Base-by-base conservation (phyloP, 225 moss, liverwort and hornwort species). In the Ulota crispa region DNA sequence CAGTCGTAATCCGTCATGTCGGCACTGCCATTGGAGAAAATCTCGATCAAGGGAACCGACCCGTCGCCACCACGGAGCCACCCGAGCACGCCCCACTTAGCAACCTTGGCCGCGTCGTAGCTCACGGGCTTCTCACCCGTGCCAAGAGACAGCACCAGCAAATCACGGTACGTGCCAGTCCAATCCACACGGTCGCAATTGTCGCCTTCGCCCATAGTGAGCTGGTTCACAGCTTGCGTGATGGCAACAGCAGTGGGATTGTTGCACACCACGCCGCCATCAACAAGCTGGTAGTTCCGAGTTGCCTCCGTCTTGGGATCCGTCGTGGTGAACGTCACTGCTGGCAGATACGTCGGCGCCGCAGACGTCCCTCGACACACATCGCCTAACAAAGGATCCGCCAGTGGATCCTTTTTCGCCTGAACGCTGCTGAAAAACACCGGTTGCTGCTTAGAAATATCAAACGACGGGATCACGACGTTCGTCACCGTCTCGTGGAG, bases 221-320 rank as follows among this genome's bases (percentile, higher is more conserved):
- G 11, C 43, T 80, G 76, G 75, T 89, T 89, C n/a, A 90, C 67
- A 0, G 91, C 91, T 27, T 91, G 89, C 4, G 80, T 73, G 34
- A 92, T 87, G 19, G 92, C 91, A 0, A 92, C 85, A 0, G 77
- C 18, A 2, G 91, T 89, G 0, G 93, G 93, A 63, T 94, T 94
- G 88, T 94, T 94, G 69, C 84, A 91, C 6, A 86, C 88, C 8
- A 92, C 80, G 11, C 90, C 90, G 15, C 93, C 93, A 39, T 94
- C 93, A 1, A 92, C 86, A 37, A 88, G 73, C 19, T 92, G 85
- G 73, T 80, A 91, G 0, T 68, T 50, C 42, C 28, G 82, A 0
- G 50, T 53, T 2, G 20, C 56, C 5, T 31, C 78, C 1, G 73
- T 24, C 2, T 28, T 34, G 13, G 62, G 19, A 37, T 92, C 50